phyloP scores from a whole-genome alignment of 345 rosid genomes.

The Isatis tinctoria region DNA sequence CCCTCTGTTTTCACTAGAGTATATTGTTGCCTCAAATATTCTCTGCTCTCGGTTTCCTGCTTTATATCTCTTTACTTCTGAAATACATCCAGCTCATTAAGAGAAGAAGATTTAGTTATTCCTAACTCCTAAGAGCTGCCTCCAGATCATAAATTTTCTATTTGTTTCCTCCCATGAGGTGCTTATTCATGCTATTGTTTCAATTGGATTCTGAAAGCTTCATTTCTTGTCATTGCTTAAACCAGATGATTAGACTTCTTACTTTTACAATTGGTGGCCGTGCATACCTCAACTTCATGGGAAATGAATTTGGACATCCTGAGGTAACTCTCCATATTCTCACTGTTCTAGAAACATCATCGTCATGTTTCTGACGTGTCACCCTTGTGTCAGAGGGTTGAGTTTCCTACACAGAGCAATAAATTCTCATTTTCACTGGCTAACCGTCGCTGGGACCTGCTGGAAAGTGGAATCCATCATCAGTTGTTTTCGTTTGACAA shows the following conservation, averaged over 20 bases:
- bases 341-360: slow-evolving; percentile 3
- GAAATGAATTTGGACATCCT: slow-evolving; percentile 98
- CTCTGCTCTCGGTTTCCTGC: not conserved
- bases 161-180: not conserved
- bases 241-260: slow-evolving; percentile 84
- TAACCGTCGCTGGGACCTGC: slow-evolving; percentile 76
- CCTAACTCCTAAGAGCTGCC: too few relatives aligned
- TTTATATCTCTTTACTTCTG: not conserved
- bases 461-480: slow-evolving; percentile 50
- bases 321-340: slow-evolving; percentile 42
- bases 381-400: slow-evolving; percentile 60
- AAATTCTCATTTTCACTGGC: slow-evolving; percentile 82
- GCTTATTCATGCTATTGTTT: slow-evolving; percentile 6
- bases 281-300: slow-evolving; percentile 96
- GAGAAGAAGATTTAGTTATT: not conserved
- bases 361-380: slow-evolving; percentile 30
- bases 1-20: not conserved
- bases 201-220: slow-evolving; percentile 10
- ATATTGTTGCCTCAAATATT: slow-evolving; percentile 1
- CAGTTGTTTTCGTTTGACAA: slow-evolving; percentile 74
- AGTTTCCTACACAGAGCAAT: slow-evolving; percentile 89
- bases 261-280: slow-evolving; percentile 75
- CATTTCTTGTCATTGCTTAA: slow-evolving; percentile 27
- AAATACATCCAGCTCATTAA: not conserved
- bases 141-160: not conserved